phyloP scores from a whole-genome alignment of 192 early-diverging fungal genomes.

The Spizellomyces sp. region DNA sequence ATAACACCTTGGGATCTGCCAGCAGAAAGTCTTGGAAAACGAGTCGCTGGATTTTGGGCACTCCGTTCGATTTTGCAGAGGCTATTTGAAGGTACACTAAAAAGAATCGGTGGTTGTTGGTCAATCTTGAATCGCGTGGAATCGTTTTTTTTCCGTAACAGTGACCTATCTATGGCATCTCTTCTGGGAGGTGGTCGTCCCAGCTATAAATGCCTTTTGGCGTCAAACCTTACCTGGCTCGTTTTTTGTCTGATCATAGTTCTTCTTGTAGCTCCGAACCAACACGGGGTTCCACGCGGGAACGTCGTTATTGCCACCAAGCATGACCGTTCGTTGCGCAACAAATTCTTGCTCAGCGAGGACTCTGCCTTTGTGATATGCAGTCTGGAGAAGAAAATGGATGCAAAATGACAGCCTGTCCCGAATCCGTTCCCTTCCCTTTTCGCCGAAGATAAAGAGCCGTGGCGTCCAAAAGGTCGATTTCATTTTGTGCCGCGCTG shows the following conservation, averaged over 20 bases:
- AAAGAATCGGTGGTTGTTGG: neutral
- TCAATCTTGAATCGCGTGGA: neutral
- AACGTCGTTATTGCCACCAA: neutral
- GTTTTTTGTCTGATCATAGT: slow-evolving; percentile 16
- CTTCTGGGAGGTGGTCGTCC: no score
- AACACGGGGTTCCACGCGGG: slow-evolving; percentile 22
- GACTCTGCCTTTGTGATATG: no score
- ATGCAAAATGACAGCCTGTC: no score
- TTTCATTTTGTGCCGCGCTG: no score
- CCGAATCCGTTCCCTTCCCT: no score
- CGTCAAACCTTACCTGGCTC: slow-evolving; percentile 20
- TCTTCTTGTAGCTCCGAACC: slow-evolving; percentile 27
- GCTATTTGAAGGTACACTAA: slow-evolving; percentile 39
- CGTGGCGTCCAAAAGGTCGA: no score
- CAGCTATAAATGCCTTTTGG: neutral
- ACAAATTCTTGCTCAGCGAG: neutral
- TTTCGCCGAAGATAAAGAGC: no score
- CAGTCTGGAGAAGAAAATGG: no score
- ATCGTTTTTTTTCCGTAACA: no score
- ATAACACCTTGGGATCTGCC: slow-evolving; percentile 60
- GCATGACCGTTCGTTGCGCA: neutral
- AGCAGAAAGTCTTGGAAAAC: slow-evolving; percentile 69
- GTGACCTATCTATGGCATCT: no score
- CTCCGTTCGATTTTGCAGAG: slow-evolving; percentile 30
- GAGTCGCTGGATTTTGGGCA: slow-evolving; percentile 54